Conservation (phyloP, 805 yeast species). For the Osmozyma mogii region DNA sequence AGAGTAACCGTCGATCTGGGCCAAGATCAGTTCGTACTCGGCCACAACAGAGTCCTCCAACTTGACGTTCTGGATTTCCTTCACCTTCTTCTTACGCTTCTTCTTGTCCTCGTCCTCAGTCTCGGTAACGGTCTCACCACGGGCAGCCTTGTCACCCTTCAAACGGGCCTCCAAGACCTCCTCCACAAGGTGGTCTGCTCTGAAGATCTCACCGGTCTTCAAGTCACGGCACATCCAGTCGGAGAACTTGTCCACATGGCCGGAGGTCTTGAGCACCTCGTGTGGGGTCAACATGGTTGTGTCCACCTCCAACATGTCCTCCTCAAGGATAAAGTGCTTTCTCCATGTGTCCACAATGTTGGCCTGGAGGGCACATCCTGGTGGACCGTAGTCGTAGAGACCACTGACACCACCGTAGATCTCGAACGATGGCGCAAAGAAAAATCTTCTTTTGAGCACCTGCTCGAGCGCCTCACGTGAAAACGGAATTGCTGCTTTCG, state of each 20-base stretch:
- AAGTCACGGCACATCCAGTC: slow-evolving; percentile 98
- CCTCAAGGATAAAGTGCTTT: slow-evolving; percentile 94
- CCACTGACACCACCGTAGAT: slow-evolving; percentile 98
- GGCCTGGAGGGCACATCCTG: slow-evolving; percentile 98
- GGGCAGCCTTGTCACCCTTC: slow-evolving; percentile 95
- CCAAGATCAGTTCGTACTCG: slow-evolving; percentile 82
- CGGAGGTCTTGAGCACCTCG: slow-evolving; percentile 96
- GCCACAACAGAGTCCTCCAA: slow-evolving; percentile 71
- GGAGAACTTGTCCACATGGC: slow-evolving; percentile 97
- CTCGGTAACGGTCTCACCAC: slow-evolving; percentile 60
- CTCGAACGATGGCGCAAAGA: slow-evolving; percentile 96
- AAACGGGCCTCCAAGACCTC: slow-evolving; percentile 94
- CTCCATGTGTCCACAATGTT: slow-evolving; percentile 94
- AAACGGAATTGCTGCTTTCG: slow-evolving; percentile 37
- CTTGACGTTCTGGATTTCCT: slow-evolving; percentile 86
- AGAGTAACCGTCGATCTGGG: slow-evolving; percentile 91
- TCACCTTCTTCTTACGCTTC: slow-evolving; percentile 74
- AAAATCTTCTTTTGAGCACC: slow-evolving; percentile 89
- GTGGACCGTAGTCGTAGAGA: slow-evolving; percentile 97
- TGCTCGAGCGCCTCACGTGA: slow-evolving; percentile 85
- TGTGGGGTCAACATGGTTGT: slow-evolving; percentile 96
- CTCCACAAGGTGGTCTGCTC: slow-evolving; percentile 97
- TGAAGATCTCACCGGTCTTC: slow-evolving; percentile 94
- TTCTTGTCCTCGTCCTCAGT: slow-evolving; percentile 56
- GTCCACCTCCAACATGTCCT: slow-evolving; percentile 98